Conservation (phyloP, 805 yeast species). For the Candida rishiriensis region DNA sequence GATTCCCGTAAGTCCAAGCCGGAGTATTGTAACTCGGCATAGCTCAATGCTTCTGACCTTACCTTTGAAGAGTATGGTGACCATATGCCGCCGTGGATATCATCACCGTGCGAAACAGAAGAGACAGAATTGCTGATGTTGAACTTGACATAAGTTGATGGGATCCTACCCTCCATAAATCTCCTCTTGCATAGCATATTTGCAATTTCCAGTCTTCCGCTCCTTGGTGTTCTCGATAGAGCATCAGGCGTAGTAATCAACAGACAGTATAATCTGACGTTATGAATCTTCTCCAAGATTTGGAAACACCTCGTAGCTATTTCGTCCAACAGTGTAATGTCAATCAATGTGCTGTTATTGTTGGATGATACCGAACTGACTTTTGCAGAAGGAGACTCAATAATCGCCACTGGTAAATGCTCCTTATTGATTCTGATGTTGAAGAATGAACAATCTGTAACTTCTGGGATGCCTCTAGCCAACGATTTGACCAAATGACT, state of each 20-base stretch:
- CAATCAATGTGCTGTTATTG: conserved; percentile 16
- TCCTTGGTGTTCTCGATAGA: conserved; percentile 76
- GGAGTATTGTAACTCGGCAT: conserved; percentile 70
- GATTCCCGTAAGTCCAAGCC: conserved; percentile 73
- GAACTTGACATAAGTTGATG: conserved; percentile 80
- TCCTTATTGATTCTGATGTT: conserved; percentile 77
- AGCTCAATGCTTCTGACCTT: conserved; percentile 55
- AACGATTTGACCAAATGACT: conserved; percentile 83
- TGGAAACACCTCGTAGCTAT: conserved; percentile 44
- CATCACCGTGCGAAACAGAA: conserved; percentile 69
- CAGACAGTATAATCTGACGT: conserved; percentile 76
- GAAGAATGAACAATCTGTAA: conserved; percentile 88
- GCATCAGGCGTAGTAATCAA: conserved; percentile 75
- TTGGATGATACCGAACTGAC: not conserved
- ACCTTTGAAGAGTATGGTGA: conserved; percentile 66
- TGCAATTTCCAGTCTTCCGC: conserved; percentile 90
- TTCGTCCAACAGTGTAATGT: conserved; percentile 41
- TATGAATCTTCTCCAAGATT: conserved; percentile 53
- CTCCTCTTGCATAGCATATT: conserved; percentile 77
- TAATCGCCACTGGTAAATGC: conserved; percentile 76
- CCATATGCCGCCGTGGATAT: conserved; percentile 80
- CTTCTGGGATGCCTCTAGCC: conserved; percentile 73
- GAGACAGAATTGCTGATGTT: conserved; percentile 59
- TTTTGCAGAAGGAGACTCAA: conserved; percentile 46
- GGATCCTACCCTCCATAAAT: conserved; percentile 72